Evolutionary conservation across 768 basidiomycete species (phyloP), one percentile per base, ranked within the genome.

Genomic region (Heimioporus sp.): DNA sequence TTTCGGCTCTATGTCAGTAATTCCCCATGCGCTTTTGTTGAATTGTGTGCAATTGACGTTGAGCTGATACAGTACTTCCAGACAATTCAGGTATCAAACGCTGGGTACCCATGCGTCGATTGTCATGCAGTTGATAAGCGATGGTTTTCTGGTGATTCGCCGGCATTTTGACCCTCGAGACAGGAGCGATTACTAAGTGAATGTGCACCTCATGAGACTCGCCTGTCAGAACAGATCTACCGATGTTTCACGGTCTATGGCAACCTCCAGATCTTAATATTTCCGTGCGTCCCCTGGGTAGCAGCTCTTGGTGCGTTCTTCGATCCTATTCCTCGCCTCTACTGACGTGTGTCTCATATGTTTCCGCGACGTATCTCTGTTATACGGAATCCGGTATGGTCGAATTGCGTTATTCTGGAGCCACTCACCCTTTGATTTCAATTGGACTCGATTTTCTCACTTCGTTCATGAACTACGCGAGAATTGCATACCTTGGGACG

Each of bases 221-320:
- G 7, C 24, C 24, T 7, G 24, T 28, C 24, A 31, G 19, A 12
- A n/a, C 3, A 74, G 71, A 57, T 74, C 16, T 66, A 68, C 54
- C 72, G 72, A 19, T 68, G 65, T 48, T 72, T 53, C 28, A 60
- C 70, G 16, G 59, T 73, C 10, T 74, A 66, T 65, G 48, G 50
- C n/a, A 16, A 20, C 20, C n/a, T 44, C n/a, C 12, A 32, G n/a
- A 21, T 43, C 21, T 20, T 52, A 15, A 20, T 49, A 11, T 35
- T 58, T 16, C 56, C 57, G 1, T 34, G 24, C 41, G 15, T 57
- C 9, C 21, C 58, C 21, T 58, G 56, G 56, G 9, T 47, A 10
- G 51, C 39, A 13, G 19, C 38, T 36, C 47, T 37, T 17, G 38
- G 46, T 15, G 19, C 11, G 37, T 41, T 12, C 15, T 34, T 12